Base-by-base conservation (phyloP, 805 yeast species). In the Candida maris region DNA sequence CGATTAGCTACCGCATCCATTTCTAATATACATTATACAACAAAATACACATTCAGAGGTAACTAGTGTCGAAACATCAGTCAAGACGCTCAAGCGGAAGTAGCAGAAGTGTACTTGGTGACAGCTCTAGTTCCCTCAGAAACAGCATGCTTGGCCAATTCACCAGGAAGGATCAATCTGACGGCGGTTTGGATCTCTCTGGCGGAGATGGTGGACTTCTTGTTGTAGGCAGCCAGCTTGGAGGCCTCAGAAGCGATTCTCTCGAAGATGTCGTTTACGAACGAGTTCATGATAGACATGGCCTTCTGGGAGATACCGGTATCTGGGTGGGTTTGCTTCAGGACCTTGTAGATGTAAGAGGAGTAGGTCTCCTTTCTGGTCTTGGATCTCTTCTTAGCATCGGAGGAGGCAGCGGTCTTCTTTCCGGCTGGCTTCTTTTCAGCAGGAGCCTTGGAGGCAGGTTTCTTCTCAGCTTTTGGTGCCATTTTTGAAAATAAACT, bases 111-210 rank as follows among this genome's bases (percentile, higher is more conserved):
- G 79, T 86, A 87, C 76, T 87, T 87, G 69, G 96, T 85, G 59
- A 87, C 95, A 67, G 96, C 95, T 80, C 95, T 85, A 56, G 96
- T 87, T 78, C 97, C 97, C 75, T 89, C 97, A 59, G 95, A 84
- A 59, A 88, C 95, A 62, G 97, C 96, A 73, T 89, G 97, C 79
- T 88, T 88, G 56, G 96, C 96, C 66, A 89, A 79, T 77, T 89
- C 97, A 80, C 97, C 97, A 56, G 97, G 97, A 59, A 89, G 81
- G 71, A 89, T 88, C 63, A 89, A 81, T 80, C 96, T 86, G 53
- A 89, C 97, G 56, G 97, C 97, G 57, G 97, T 89, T 77, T 89
- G 97, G 61, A 89, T 89, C 76, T 89, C 97, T 77, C 97, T 87
- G 46, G 97, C 94, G 53, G 96, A 87, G 63, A 91, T 89, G 57